A percentile compares a stretch with the other conserved stretches of the same genome.
Evolutionary conservation across 2,329 filamentous ascomycete genomes (phyloP).

Genomic region (Colletotrichum orchidophilum): DNA sequence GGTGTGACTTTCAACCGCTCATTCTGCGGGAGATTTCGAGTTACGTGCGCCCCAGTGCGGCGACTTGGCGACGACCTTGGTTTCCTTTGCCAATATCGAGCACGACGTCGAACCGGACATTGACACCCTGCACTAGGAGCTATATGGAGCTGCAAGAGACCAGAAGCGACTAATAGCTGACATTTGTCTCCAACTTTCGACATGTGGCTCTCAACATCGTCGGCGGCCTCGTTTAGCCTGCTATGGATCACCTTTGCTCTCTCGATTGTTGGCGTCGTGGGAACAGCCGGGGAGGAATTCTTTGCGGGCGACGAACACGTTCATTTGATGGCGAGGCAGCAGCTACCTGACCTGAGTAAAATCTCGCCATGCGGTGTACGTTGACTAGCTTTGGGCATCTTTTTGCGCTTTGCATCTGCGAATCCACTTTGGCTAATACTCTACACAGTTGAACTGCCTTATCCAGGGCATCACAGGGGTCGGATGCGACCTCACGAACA

Average conservation of each 20-base stretch:
- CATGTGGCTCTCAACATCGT: background rate
- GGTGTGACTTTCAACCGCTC: background rate
- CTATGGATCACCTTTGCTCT: background rate
- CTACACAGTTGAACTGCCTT: constrained; percentile 7
- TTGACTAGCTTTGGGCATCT: background rate
- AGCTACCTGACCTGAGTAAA: constrained; percentile 21
- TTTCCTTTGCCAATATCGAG: background rate
- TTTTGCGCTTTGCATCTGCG: background rate
- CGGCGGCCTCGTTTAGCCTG: constrained; percentile 4
- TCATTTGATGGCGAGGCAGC: constrained; percentile 14
- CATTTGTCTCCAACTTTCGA: background rate
- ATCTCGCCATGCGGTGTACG: constrained; percentile 27
- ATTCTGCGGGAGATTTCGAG: background rate
- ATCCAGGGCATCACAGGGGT: constrained; percentile 14
- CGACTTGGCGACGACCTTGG: constrained; percentile 8
- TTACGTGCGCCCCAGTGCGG: constrained; percentile 12
- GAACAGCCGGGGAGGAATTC: background rate
- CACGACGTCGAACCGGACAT: background rate
- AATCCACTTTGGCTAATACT: background rate
- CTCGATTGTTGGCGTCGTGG: background rate
- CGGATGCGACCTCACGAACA: constrained; percentile 32
- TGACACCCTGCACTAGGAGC: background rate
- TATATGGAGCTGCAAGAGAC: constrained; percentile 11
- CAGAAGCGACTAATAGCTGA: background rate
- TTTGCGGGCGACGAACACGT: background rate